Conservation (phyloP, 495 filamentous ascomycete species). For the Pyrenula aspistea region DNA sequence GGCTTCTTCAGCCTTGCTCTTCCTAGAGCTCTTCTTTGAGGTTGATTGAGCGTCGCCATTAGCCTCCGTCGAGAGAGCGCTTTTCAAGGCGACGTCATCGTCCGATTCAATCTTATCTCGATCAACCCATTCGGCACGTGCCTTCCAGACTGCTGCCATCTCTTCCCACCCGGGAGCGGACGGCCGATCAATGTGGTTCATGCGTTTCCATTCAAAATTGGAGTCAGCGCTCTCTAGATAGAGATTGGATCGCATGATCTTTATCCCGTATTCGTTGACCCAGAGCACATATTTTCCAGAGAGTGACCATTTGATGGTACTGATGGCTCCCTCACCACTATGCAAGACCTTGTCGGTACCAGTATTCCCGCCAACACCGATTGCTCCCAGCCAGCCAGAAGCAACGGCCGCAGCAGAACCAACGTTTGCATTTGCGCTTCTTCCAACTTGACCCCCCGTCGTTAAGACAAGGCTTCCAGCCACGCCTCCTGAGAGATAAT, state of each 20-base stretch:
- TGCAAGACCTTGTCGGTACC: slow-evolving; percentile 85
- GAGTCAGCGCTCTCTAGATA: slow-evolving; percentile 63
- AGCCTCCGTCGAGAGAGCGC: slow-evolving; percentile 5
- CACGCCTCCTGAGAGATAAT: slow-evolving; percentile 80
- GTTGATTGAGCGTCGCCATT: slow-evolving; percentile 20
- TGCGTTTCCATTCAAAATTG: slow-evolving; percentile 89
- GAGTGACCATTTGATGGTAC: slow-evolving; percentile 81
- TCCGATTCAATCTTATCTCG: slow-evolving; percentile 57
- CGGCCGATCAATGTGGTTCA: slow-evolving; percentile 80
- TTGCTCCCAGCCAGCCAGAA: slow-evolving; percentile 81
- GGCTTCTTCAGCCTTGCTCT: slow-evolving; percentile 55
- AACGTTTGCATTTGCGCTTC: slow-evolving; percentile 65
- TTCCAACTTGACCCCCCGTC: slow-evolving; percentile 62
- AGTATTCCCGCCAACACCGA: slow-evolving; percentile 63
- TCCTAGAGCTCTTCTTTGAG: slow-evolving; percentile 8
- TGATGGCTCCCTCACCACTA: slow-evolving; percentile 83
- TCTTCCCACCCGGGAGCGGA: slow-evolving; percentile 77
- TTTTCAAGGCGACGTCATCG: slow-evolving; percentile 17
- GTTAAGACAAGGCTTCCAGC: slow-evolving; percentile 88
- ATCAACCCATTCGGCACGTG: slow-evolving; percentile 83
- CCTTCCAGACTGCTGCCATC: slow-evolving; percentile 91
- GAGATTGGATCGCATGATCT: slow-evolving; percentile 88
- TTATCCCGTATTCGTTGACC: slow-evolving; percentile 93
- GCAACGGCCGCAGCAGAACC: slow-evolving; percentile 68
- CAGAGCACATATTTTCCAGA: slow-evolving; percentile 86